Evolutionary conservation across 306 rosid species (phyloP).

Genomic region (Vigna nakashimae): DNA sequence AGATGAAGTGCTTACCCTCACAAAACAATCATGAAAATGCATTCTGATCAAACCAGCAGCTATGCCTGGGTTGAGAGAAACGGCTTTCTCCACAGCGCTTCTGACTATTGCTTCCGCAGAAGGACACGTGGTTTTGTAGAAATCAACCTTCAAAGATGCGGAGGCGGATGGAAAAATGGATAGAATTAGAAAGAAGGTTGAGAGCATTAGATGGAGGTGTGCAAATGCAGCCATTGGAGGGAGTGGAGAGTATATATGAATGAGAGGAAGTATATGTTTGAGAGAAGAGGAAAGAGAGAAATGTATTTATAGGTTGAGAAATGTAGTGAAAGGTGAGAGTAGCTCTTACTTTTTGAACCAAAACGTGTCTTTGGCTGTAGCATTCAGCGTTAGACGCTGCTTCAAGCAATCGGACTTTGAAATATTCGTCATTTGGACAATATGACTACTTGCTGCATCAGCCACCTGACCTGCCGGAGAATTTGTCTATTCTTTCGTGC

Average conservation of each 20-base stretch:
- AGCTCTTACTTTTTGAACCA: conserved; percentile 41
- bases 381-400: not conserved
- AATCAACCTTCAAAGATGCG: conserved; percentile 43
- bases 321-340: conserved; percentile 36
- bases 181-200: conserved; percentile 45
- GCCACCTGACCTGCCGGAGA: not conserved
- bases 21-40: conserved; percentile 60
- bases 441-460: conserved; percentile 7
- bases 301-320: conserved; percentile 29
- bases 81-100: conserved; percentile 50
- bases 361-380: conserved; percentile 48
- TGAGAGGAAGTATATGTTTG: not conserved
- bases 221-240: not conserved
- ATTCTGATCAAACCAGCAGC: conserved; percentile 57
- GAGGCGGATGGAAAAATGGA: conserved; percentile 39
- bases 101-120: conserved; percentile 51
- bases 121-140: conserved; percentile 47
- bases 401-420: conserved; percentile 44
- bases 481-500: not conserved
- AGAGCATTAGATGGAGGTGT: conserved; percentile 16
- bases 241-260: too few species aligned
- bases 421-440: not conserved
- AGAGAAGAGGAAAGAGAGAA: not conserved
- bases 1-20: conserved; percentile 38
- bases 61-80: conserved; percentile 48